Percentiles rank a stretch among this genome's conserved stretches.
phyloP scores from a whole-genome alignment of 2,329 filamentous ascomycete species.

The Dactylellina sp. region DNA sequence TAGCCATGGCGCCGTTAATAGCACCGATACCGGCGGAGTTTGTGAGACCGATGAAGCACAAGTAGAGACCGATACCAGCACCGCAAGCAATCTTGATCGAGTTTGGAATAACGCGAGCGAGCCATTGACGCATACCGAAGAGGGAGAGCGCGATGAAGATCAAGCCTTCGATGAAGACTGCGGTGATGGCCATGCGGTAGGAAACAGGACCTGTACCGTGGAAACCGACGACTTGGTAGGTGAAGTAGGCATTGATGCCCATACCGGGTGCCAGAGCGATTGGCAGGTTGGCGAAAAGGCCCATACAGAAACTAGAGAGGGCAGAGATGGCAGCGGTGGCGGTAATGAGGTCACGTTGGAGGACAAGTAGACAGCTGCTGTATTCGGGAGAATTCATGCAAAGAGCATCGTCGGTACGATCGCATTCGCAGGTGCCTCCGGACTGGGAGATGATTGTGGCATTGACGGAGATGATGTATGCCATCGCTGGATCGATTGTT shows the following conservation, averaged over 20 bases:
- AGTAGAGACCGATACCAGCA: conserved; percentile 85
- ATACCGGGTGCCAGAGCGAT: conserved; percentile 79
- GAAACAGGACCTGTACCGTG: conserved; percentile 79
- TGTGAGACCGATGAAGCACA: conserved; percentile 74
- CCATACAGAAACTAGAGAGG: conserved; percentile 84
- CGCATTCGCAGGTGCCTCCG: conserved; percentile 48
- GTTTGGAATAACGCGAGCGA: conserved; percentile 82
- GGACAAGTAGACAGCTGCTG: conserved; percentile 71
- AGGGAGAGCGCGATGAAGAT: conserved; percentile 84
- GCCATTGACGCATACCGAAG: conserved; percentile 86
- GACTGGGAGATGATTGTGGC: conserved; percentile 44
- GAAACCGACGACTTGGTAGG: conserved; percentile 79
- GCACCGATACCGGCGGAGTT: conserved; percentile 86
- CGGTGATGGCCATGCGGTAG: conserved; percentile 81
- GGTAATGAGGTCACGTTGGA: conserved; percentile 84
- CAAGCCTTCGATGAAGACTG: conserved; percentile 88
- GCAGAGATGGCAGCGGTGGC: conserved; percentile 86
- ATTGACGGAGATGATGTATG: conserved; percentile 76
- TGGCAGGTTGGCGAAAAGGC: conserved; percentile 81
- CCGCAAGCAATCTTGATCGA: conserved; percentile 89
- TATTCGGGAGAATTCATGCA: conserved; percentile 66
- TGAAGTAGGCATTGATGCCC: conserved; percentile 88
- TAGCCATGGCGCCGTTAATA: conserved; percentile 75
- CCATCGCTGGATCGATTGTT: conserved; percentile 70
- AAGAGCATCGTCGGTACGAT: conserved; percentile 11